phyloP scores from a whole-genome alignment of 768 basidiomycete genomes.

The Trametes cubensis region DNA sequence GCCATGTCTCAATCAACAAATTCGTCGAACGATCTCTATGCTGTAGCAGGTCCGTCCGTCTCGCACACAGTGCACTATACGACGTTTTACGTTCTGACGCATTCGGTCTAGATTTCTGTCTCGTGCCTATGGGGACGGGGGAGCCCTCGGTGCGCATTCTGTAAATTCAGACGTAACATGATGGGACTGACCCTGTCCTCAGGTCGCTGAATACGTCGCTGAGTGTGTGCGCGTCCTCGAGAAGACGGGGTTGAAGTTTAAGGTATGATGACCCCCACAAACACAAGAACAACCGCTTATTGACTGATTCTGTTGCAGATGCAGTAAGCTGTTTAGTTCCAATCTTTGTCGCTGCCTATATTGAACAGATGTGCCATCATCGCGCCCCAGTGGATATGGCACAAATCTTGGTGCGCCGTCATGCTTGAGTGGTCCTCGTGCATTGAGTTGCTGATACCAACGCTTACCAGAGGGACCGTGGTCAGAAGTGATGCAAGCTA shows the following conservation, averaged over 20 bases:
- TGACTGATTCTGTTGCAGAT: conserved; percentile 45
- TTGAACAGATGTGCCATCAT: background rate
- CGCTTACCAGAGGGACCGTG: conserved; percentile 71
- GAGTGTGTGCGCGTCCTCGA: conserved; percentile 84
- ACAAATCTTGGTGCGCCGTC: conserved; percentile 72
- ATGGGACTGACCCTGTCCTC: conserved; percentile 27
- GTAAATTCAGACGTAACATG: conserved; percentile 26
- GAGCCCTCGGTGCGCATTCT: conserved; percentile 61
- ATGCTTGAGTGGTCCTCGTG: background rate
- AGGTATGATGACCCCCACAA: conserved; percentile 46
- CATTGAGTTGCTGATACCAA: background rate
- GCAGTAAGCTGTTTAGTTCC: conserved; percentile 54
- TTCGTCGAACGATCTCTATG: conserved; percentile 25
- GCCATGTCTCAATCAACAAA: conserved; percentile 9
- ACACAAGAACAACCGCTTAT: background rate
- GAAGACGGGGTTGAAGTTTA: conserved; percentile 80
- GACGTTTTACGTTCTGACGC: background rate
- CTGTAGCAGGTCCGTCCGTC: conserved; percentile 24
- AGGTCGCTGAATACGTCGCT: conserved; percentile 80
- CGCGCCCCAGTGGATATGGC: conserved; percentile 72
- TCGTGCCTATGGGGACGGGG: conserved; percentile 82
- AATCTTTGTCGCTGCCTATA: background rate
- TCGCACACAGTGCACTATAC: too few species aligned
- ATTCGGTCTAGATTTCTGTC: conserved; percentile 72
- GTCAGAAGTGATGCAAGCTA: conserved; percentile 80